Base-by-base conservation (phyloP, 116 monocot species). In the Trichopus zeylanicus region DNA sequence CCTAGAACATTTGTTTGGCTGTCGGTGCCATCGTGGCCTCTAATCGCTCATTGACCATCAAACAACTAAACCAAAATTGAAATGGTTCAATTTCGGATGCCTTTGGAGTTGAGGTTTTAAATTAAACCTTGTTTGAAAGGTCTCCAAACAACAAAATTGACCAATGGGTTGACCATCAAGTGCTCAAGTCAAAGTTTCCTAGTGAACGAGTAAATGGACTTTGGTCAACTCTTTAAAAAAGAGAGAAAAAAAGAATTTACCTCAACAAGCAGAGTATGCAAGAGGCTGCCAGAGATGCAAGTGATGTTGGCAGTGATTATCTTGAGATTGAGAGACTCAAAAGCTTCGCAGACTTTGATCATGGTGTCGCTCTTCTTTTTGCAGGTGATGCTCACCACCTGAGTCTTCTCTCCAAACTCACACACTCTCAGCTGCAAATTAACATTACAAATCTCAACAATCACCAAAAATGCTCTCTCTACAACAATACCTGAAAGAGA, bases 251-350 rank as follows among this genome's bases (percentile, higher is more conserved):
- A 18, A 26, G 35, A 19, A 30, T 21, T 0, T 46, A 86, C 86
- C 87, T 87, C 87, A 35, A 87, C 70, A 21, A 88, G 72, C 26
- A 93, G 24, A 10, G 85, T 93, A 69, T 85, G 82, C 3, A 80
- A 31, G 24, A 93, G 72, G 26, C 58, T 79, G 1, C 75, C 88
- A 16, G 79, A 71, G 47, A 88, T 59, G 21, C 77, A 71, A 13
- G 85, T 85, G 59, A 93, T 74, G 74, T 68, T 93, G 29, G 93
- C 85, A 3, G 71, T 61, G 54, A 85, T 57, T 26, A 73, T 75
- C 20, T 73, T 76, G 69, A 93, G 77, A 34, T 75, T 60, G 22
- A 93, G 82, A 1, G 75, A 74, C 64, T 79, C 67, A 35, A 93
- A 63, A 34, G 67, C 59, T 48, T 82, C 51, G 46, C 82, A 80